A percentile compares a stretch with the other conserved stretches of the same genome.
Conservation (phyloP, 2,329 filamentous ascomycete species). For the Pezicula carpinea region DNA sequence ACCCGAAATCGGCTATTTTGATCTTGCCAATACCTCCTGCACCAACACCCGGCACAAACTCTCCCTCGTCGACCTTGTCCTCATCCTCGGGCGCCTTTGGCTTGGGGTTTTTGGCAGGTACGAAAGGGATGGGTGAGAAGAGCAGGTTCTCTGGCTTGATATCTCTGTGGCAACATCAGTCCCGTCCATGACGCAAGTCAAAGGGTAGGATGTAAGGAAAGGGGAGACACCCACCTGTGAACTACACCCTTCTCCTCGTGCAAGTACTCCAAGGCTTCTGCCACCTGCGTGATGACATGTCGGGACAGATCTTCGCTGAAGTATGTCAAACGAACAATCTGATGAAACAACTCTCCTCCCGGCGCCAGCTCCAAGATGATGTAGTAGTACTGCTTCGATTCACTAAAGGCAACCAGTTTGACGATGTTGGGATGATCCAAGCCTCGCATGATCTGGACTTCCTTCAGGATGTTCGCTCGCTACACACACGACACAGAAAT, state of each 20-base stretch:
- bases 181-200: conserved; percentile 1
- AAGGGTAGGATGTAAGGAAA: too few species aligned
- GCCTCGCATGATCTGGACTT: conserved; percentile 97
- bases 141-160: conserved; percentile 98
- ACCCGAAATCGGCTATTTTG: conserved; percentile 96
- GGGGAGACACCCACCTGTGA: conserved; percentile 78
- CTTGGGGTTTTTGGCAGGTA: conserved; percentile 76
- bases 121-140: conserved; percentile 79
- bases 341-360: conserved; percentile 95
- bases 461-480: conserved; percentile 96
- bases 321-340: conserved; percentile 96
- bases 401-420: conserved; percentile 87
- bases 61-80: conserved; percentile 94
- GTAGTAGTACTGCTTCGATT: conserved; percentile 94
- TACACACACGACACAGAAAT: conserved; percentile 33
- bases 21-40: conserved; percentile 89
- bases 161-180: conserved; percentile 57
- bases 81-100: conserved; percentile 85
- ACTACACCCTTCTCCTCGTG: conserved; percentile 95
- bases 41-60: conserved; percentile 78
- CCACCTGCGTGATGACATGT: conserved; percentile 92
- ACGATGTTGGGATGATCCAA: conserved; percentile 95
- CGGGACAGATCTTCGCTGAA: conserved; percentile 94
- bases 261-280: conserved; percentile 87
- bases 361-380: conserved; percentile 94